Evolutionary conservation across 176 grass and related monocot species (phyloP).

Genomic region (Poa annua): DNA sequence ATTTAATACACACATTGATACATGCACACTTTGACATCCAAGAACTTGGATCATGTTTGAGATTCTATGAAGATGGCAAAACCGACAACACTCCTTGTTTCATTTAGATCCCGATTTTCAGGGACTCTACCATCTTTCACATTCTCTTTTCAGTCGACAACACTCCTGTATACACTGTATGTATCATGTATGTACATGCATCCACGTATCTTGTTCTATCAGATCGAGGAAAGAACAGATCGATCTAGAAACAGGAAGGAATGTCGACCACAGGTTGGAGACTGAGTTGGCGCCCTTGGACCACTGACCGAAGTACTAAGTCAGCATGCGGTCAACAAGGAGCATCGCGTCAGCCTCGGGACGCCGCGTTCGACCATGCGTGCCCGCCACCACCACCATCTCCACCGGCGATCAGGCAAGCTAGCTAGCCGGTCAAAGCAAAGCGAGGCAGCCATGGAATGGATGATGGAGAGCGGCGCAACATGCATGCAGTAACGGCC

Average conservation of each 20-base stretch:
- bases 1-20: too few relatives aligned
- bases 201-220: neutral
- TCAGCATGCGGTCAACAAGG: constrained; percentile 42
- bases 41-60: neutral
- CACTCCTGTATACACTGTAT: neutral
- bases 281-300: neutral
- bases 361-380: constrained; percentile 22
- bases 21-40: neutral
- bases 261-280: neutral
- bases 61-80: neutral
- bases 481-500: constrained; percentile 25
- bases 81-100: neutral
- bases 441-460: neutral
- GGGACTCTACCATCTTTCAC: neutral
- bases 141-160: neutral
- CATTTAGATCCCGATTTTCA: neutral
- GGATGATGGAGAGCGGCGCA: neutral
- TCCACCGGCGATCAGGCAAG: neutral
- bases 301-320: constrained; percentile 30
- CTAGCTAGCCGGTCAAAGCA: neutral
- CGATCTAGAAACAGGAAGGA: neutral
- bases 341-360: constrained; percentile 54
- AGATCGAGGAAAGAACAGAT: neutral
- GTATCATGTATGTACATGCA: neutral
- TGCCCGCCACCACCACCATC: constrained; percentile 7